Evolutionary conservation across 345 rosid genomes (phyloP), one percentile per base, ranked within the genome.

Genomic region (Heritiera fomes): DNA sequence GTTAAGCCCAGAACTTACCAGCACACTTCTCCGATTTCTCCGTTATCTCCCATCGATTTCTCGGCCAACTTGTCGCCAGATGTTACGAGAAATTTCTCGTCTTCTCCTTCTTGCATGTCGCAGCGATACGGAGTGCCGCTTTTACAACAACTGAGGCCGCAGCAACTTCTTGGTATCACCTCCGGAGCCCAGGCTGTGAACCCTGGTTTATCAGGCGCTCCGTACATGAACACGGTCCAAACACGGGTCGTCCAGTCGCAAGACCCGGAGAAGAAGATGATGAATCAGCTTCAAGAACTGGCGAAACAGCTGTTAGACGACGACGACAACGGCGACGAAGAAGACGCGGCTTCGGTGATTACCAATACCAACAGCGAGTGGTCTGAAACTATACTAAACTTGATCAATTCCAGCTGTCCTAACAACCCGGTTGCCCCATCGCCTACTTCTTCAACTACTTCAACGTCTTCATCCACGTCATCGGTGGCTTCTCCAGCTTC

Each of bases 231-330:
- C 79, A 80, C 84, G 75, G 87, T 75, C 58, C 90, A 80, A 11
- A 83, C 61, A 74, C 78, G 81, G 68, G 82, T 40, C 38, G 71
- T 41, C 47, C 79, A 9, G 30, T 30, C 8, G 5, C 85, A 73
- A 2, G 97, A 92, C 14, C 80, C 90, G 73, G 92, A 93, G 85
- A 87, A 83, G 62, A 88, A 87, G 89, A 90, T 91, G 97, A 81
- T 86, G 92, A 90, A 89, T 78, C 87, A 81, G 82, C 86, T 96
- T 7, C 92, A 88, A 62, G 97, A 96, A 84, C 88, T 96, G 58
- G 97, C 92, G 85, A 94, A 90, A 71, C 92, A 87, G 83, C 91
- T 96, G 34, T 81, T 94, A 0, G 93, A 91, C 73, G 97, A 93
- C 73, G 97, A 93, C 63, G 79, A 89, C 85, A 90, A 90, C 28